Evolutionary conservation across 495 filamentous ascomycete genomes (phyloP).

Genomic region (Cryomyces minteri): DNA sequence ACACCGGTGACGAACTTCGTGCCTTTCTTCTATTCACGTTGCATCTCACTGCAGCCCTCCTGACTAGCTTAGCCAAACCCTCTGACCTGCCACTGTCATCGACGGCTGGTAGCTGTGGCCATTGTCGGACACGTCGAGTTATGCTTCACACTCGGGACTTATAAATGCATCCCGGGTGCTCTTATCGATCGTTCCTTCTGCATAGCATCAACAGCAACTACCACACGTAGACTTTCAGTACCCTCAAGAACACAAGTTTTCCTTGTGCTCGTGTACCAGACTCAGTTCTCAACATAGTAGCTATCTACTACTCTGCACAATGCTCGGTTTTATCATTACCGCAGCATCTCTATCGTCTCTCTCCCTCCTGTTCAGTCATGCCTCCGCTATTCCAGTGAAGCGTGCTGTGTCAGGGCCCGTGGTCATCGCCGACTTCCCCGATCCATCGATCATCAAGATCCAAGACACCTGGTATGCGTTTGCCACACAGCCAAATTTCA

Average conservation of each 20-base stretch:
- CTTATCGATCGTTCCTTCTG: conserved; percentile 34
- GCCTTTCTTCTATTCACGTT: too few relatives aligned
- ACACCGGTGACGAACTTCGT: too few relatives aligned
- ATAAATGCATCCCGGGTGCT: conserved; percentile 37
- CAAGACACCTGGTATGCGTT: conserved; percentile 10
- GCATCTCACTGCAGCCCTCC: too few relatives aligned
- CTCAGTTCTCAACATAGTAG: conserved; percentile 19
- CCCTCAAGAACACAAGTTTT: conserved; percentile 35
- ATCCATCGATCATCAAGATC: conserved; percentile 8
- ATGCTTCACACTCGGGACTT: conserved; percentile 6
- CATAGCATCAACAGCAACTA: conserved; percentile 33
- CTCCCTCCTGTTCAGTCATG: neutral
- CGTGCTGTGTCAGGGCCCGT: conserved; percentile 2
- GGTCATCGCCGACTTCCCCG: conserved; percentile 6
- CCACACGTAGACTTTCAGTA: conserved; percentile 33
- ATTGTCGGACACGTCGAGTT: too few relatives aligned
- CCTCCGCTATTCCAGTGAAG: neutral
- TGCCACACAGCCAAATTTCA: conserved; percentile 2
- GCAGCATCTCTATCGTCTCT: too few relatives aligned
- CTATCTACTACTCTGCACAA: too few relatives aligned
- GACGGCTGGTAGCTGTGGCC: too few relatives aligned
- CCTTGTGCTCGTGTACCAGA: too few relatives aligned
- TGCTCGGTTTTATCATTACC: too few relatives aligned
- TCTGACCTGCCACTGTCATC: too few relatives aligned
- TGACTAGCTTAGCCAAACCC: too few relatives aligned